Base-by-base conservation (phyloP, 306 rosid genomes). In the Prosopis cineraria region DNA sequence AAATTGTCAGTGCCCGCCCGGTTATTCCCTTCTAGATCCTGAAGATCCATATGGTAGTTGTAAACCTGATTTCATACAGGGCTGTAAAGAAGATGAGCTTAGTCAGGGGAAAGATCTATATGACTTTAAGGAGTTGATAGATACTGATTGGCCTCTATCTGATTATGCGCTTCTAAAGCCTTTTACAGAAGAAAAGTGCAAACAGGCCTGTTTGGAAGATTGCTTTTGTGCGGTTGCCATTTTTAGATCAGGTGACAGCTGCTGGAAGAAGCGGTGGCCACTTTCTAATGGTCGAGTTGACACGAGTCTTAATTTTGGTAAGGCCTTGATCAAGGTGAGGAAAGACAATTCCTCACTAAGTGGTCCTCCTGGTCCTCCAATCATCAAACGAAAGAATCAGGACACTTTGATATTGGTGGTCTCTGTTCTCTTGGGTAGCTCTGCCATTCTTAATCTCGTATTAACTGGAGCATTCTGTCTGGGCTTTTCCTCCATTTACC, bases 211-310 rank as follows among this genome's bases (percentile, higher is more conserved):
- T 47, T 68, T 81, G 80, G 77, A 62, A 59, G 91, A 91, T 76
- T 91, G 96, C 11, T 30, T 73, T 40, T 91, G 93, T 71, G 83
- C 80, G 7, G 79, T 79, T 55, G 87, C 80, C 6, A 58, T 78
- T 59, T 87, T 74, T 70, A 62, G 79, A 62, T 3, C 0, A 19
- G 80, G 78, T 10, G 70, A 76, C 19, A 59, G 78, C 65, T 88
- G 90, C 67, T 87, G 88, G 88, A 84, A 81, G 77, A 85, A 85
- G 79, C 84, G 74, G 36, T 22, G 27, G 40, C 96, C 95, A 27
- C 88, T 88, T 41, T 77, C 84, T 17, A 88, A 86, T 59, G 91
- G 92, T 5, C 68, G 7, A 59, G n/a, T 30, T 16, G 85, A 83
- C 70, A 4, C 41, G 1, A 11, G 53, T 10, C 80, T 79, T 17